Evolutionary conservation across 2,329 filamentous ascomycete species (phyloP).

Genomic region (Fusarium poae): DNA sequence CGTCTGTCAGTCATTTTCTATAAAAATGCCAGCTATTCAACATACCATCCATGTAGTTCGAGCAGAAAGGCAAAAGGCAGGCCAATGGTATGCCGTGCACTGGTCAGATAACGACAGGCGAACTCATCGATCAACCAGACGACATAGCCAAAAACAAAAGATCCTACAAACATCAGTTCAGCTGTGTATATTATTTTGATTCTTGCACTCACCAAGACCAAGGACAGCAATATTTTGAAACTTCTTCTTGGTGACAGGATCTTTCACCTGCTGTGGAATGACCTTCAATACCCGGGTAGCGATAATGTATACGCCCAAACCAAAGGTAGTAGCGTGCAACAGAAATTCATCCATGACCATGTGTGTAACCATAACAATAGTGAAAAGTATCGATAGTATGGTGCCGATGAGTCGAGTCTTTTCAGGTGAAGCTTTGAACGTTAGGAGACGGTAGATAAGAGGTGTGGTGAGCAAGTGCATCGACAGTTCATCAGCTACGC

Average conservation of each 20-base stretch:
- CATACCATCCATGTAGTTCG: conserved; percentile 59
- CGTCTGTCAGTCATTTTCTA: not conserved
- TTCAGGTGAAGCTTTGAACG: conserved; percentile 49
- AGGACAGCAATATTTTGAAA: conserved; percentile 39
- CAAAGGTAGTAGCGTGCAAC: conserved; percentile 56
- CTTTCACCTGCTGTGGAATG: conserved; percentile 52
- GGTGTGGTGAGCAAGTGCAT: conserved; percentile 60
- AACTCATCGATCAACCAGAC: conserved; percentile 58
- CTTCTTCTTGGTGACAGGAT: conserved; percentile 41
- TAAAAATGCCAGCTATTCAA: fast-evolving
- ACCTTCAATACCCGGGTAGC: conserved; percentile 49
- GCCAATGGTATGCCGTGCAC: conserved; percentile 49
- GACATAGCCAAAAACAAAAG: conserved; percentile 55
- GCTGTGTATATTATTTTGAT: fast-evolving
- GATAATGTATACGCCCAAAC: conserved; percentile 53
- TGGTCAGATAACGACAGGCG: conserved; percentile 50
- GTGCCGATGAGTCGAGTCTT: conserved; percentile 45
- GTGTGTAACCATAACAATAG: conserved; percentile 56
- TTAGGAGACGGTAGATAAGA: conserved; percentile 57
- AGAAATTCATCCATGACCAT: conserved; percentile 60
- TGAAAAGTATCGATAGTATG: conserved; percentile 45
- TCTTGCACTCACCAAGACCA: conserved; percentile 32
- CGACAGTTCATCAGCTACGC: conserved; percentile 55
- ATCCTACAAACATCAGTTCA: conserved; percentile 41
- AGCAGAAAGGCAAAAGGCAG: conserved; percentile 56